phyloP scores from a whole-genome alignment of 2,329 filamentous ascomycete species.

The Apiospora sp. region DNA sequence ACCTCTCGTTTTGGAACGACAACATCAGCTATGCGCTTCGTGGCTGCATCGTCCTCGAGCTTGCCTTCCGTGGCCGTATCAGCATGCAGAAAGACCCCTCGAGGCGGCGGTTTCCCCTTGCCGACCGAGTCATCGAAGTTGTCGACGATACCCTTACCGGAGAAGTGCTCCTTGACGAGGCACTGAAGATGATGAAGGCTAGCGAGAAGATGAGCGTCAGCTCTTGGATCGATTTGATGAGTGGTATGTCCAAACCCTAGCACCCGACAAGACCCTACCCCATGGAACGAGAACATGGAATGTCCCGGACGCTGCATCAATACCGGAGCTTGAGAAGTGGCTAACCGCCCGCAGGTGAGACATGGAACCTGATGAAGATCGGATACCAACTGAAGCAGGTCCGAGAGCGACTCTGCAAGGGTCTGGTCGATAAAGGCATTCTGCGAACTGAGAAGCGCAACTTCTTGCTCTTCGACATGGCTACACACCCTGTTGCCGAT shows the following conservation, averaged over 20 bases:
- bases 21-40: conserved; percentile 98
- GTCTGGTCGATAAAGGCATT: conserved; percentile 97
- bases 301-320: not conserved
- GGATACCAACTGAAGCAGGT: conserved; percentile 99
- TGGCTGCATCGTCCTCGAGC: conserved; percentile 97
- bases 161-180: conserved; percentile 96
- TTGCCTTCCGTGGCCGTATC: conserved; percentile 94
- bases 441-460: conserved; percentile 98
- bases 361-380: conserved; percentile 99
- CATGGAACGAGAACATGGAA: conserved; percentile 20
- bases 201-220: conserved; percentile 99
- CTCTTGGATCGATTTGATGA: conserved; percentile 99
- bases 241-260: conserved; percentile 67
- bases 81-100: conserved; percentile 98
- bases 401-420: conserved; percentile 94
- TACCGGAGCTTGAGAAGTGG: not conserved
- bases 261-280: conserved; percentile 17
- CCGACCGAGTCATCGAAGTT: conserved; percentile 95
- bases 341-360: conserved; percentile 74
- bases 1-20: conserved; percentile 99
- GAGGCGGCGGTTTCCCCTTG: conserved; percentile 88
- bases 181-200: conserved; percentile 99
- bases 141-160: conserved; percentile 96
- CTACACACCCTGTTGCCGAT: conserved; percentile 95
- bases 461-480: conserved; percentile 99